Percentiles rank a stretch among this genome's conserved stretches.
Evolutionary conservation across 2,329 filamentous ascomycete genomes (phyloP).

Genomic region (Dothideomycetes sp.): DNA sequence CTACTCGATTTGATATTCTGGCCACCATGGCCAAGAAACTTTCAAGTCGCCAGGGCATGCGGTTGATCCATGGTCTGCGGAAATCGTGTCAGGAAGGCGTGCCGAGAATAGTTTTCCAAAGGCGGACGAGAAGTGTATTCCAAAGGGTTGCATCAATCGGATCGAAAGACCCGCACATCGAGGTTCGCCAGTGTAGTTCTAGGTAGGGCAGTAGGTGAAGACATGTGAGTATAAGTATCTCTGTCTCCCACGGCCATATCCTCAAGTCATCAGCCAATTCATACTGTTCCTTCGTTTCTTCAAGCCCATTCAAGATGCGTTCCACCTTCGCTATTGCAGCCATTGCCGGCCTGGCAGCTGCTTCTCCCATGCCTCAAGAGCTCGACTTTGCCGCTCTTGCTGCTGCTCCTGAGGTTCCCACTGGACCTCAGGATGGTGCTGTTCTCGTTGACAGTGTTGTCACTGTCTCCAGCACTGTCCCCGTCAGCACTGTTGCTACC

Average conservation of each 20-base stretch:
- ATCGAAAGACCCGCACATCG: too few species aligned
- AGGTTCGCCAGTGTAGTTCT: too few species aligned
- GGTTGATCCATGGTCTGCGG: too few species aligned
- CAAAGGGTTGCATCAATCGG: too few species aligned
- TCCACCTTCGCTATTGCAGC: slow-evolving; percentile 16
- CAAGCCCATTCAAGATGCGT: slow-evolving; percentile 12
- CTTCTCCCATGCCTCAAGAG: slow-evolving; percentile 18
- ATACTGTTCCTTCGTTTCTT: slow-evolving; percentile 6
- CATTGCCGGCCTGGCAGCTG: slow-evolving; percentile 16
- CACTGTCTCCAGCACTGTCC: slow-evolving; percentile 15
- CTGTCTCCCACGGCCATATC: not conserved
- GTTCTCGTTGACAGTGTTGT: slow-evolving; percentile 15
- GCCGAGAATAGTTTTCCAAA: too few species aligned
- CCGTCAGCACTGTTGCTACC: slow-evolving; percentile 17
- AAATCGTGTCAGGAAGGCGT: too few species aligned
- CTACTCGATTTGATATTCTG: slow-evolving; percentile 5
- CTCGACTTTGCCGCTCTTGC: slow-evolving; percentile 18
- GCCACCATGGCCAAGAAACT: too few species aligned
- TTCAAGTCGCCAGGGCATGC: too few species aligned
- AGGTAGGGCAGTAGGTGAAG: too few species aligned
- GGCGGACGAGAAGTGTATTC: too few species aligned
- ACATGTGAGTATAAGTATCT: slow-evolving; percentile 11
- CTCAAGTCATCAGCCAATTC: not conserved
- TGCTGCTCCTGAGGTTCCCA: slow-evolving; percentile 16
- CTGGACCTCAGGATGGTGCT: slow-evolving; percentile 15